Conservation (phyloP, 1,284 basidiomycete genomes). For the Tylopilus sp. region DNA sequence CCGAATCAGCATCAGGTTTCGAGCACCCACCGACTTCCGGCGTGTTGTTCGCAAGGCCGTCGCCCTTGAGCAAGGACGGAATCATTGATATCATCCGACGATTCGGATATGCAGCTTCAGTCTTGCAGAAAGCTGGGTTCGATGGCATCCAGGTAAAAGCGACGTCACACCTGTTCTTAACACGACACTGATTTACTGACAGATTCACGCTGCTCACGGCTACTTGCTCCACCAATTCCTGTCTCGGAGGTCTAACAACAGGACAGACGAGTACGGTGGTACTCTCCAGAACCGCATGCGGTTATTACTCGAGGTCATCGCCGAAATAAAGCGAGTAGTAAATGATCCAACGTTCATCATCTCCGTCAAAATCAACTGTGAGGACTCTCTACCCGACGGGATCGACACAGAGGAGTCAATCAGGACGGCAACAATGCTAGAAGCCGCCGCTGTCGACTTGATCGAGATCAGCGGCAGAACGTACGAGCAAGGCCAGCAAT, state of each 20-base stretch:
- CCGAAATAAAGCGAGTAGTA: slow-evolving; percentile 32
- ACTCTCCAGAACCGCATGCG: slow-evolving; percentile 42
- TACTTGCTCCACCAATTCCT: slow-evolving; percentile 41
- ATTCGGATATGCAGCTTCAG: slow-evolving; percentile 28
- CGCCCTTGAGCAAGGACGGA: slow-evolving; percentile 28
- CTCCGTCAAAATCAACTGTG: slow-evolving; percentile 45
- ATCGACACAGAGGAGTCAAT: slow-evolving; percentile 40
- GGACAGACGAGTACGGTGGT: slow-evolving; percentile 52
- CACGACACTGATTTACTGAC: not conserved
- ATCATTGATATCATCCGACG: slow-evolving; percentile 30
- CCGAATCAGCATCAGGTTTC: slow-evolving; percentile 31
- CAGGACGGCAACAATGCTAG: slow-evolving; percentile 40
- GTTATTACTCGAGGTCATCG: slow-evolving; percentile 35
- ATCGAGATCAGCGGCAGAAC: slow-evolving; percentile 47
- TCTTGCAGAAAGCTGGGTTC: slow-evolving; percentile 29
- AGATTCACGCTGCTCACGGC: slow-evolving; percentile 47
- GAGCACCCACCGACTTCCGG: slow-evolving; percentile 35
- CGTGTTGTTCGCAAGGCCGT: slow-evolving; percentile 31
- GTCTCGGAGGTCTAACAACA: slow-evolving; percentile 42
- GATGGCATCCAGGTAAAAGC: slow-evolving; percentile 29
- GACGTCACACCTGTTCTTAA: not conserved
- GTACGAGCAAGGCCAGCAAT: slow-evolving; percentile 36
- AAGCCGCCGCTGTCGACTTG: slow-evolving; percentile 43
- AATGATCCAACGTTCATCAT: slow-evolving; percentile 37
- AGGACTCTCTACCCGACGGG: slow-evolving; percentile 27